Evolutionary conservation across 2,329 filamentous ascomycete genomes (phyloP), one percentile per base, ranked within the genome.

Genomic region (Alternaria ethzedia): DNA sequence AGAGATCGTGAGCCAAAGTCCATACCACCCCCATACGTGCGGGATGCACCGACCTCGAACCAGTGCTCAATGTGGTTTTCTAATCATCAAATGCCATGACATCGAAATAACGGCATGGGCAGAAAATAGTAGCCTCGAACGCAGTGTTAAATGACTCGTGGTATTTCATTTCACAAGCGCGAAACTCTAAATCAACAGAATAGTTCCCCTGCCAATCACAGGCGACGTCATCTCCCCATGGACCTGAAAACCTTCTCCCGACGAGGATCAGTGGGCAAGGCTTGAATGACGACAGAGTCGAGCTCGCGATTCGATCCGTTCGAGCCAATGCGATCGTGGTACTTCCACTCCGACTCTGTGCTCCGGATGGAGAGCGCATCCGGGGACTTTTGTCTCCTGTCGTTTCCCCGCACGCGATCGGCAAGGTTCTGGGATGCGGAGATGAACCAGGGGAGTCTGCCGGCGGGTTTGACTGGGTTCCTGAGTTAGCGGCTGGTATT

Each of bases 231-330:
- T 30, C 36, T 47, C 32, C 46, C 68, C 46, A 58, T 57, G 43
- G 73, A 71, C 28, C 64, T 62, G 12, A 75, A 57, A 8, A 78
- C 72, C 59, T 77, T 79, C 61, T 78, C 74, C 7, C 68, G 65
- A 12, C 69, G 69, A 1, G 75, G 73, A 47, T 73, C 64, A 3
- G 66, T 70, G n/a, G 70, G 70, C 26, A 71, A 58, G 41, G 71
- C 59, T 32, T 68, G 66, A 30, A 72, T 66, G 28, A 74, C 64
- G 15, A 77, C 69, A 9, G 72, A 71, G 25, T 76, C 66, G 25
- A 79, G 69, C 46, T 77, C 77, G 43, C 69, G 69, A 44, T 75
- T 70, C 7, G 75, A 75, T 8, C 61, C 66, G 45, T 73, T 73
- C 11, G 75, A 78, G 12, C 65, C 67, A 20, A 68, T 61, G 28